Conservation (phyloP, 495 filamentous ascomycete genomes). For the Penicillium daleae region DNA sequence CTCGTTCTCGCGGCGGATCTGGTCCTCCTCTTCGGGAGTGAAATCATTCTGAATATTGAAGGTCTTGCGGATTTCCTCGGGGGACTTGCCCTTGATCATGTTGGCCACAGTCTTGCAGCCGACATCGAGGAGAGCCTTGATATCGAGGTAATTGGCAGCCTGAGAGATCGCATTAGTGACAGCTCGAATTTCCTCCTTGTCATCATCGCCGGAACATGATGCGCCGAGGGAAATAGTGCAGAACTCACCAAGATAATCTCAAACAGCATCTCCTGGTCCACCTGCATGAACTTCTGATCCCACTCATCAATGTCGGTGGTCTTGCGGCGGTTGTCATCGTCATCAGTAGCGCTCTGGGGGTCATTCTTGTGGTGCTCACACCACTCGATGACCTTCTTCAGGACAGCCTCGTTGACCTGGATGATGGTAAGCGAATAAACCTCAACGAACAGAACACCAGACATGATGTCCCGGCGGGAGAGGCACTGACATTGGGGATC, state of each 20-base stretch:
- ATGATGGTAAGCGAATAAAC: slow-evolving; percentile 1
- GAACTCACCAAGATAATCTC: slow-evolving; percentile 96
- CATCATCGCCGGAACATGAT: background rate
- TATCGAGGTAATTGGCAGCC: slow-evolving; percentile 75
- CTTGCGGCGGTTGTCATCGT: slow-evolving; percentile 94
- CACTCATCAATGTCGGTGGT: slow-evolving; percentile 98
- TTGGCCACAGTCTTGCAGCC: slow-evolving; percentile 73
- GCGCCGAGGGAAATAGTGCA: background rate
- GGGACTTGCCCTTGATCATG: slow-evolving; percentile 75
- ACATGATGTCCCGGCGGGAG: background rate
- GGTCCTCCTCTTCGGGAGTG: slow-evolving; percentile 73
- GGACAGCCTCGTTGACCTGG: slow-evolving; percentile 89
- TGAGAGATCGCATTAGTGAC: slow-evolving; percentile 22
- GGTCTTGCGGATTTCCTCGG: slow-evolving; percentile 75
- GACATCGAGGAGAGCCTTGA: slow-evolving; percentile 68
- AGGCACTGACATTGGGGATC: slow-evolving; percentile 78
- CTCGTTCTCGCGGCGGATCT: slow-evolving; percentile 72
- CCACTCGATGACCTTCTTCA: slow-evolving; percentile 97
- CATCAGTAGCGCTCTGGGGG: slow-evolving; percentile 78
- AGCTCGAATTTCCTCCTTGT: background rate
- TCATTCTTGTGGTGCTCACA: slow-evolving; percentile 92
- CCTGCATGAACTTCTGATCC: slow-evolving; percentile 99
- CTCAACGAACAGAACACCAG: background rate
- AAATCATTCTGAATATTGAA: slow-evolving; percentile 80
- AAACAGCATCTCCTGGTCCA: slow-evolving; percentile 99